phyloP scores from a whole-genome alignment of 768 basidiomycete species.

The Serpula lacrymans region DNA sequence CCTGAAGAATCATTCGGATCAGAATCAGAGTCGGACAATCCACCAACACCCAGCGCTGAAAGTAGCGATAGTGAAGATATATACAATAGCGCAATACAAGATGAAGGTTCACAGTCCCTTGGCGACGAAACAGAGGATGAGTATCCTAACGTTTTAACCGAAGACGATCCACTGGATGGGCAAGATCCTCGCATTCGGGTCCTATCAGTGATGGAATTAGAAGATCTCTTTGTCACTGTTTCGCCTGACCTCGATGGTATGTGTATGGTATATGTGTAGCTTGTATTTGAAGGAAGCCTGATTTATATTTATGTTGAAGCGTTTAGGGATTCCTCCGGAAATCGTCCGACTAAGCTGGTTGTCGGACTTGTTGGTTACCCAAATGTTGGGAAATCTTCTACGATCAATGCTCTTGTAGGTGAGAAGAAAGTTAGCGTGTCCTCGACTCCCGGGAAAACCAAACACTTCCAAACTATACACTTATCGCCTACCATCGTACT shows the following conservation, averaged over 20 bases:
- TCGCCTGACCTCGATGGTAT: constrained; percentile 72
- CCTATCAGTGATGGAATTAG: constrained; percentile 82
- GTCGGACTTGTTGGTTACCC: constrained; percentile 97
- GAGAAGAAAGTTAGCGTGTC: constrained; percentile 99
- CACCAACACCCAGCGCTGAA: constrained; percentile 21
- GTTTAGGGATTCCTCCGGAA: constrained; percentile 57
- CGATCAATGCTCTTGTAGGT: constrained; percentile 93
- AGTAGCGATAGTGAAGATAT: constrained; percentile 1
- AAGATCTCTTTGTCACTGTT: constrained; percentile 68
- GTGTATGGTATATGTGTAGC: too few relatives aligned
- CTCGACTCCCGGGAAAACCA: constrained; percentile 96
- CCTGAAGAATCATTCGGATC: constrained; percentile 1
- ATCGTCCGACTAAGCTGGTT: constrained; percentile 59
- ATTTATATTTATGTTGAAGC: constrained; percentile 36
- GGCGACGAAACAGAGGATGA: constrained; percentile 34
- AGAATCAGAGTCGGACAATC: constrained; percentile 26
- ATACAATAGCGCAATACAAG: constrained; percentile 16
- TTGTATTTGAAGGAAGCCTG: too few relatives aligned
- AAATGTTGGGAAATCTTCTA: constrained; percentile 97
- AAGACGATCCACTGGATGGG: constrained; percentile 48
- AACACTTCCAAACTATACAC: constrained; percentile 98
- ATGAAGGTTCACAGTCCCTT: constrained; percentile 26
- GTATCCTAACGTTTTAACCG: constrained; percentile 49
- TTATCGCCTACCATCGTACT: constrained; percentile 84
- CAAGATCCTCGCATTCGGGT: constrained; percentile 71